Conservation (phyloP, 1,284 basidiomycete species). For the Gastroboletus turbinatus region DNA sequence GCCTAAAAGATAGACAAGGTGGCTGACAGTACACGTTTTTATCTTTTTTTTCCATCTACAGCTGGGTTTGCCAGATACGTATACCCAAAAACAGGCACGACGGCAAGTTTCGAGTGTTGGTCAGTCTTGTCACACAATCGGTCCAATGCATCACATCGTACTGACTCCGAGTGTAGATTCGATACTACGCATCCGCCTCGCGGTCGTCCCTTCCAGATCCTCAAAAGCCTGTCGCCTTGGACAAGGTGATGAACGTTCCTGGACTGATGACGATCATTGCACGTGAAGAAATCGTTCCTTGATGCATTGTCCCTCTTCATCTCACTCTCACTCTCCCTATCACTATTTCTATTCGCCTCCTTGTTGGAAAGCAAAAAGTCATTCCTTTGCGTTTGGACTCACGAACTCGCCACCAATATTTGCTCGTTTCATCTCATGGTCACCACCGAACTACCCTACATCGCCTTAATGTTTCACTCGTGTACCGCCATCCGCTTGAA, state of each 20-base stretch:
- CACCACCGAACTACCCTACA: background rate
- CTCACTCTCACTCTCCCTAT: background rate
- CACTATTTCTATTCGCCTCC: background rate
- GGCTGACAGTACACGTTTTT: conserved; percentile 6
- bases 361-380: background rate
- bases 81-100: conserved; percentile 49
- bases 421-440: background rate
- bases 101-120: conserved; percentile 59
- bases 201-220: conserved; percentile 46
- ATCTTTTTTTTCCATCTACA: conserved; percentile 29
- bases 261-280: conserved; percentile 64
- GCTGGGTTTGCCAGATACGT: conserved; percentile 63
- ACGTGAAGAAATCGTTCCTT: conserved; percentile 37
- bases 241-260: conserved; percentile 49
- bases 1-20: background rate
- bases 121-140: conserved; percentile 32
- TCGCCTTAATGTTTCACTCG: conserved; percentile 6
- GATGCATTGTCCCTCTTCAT: background rate
- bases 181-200: conserved; percentile 56
- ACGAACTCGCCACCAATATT: background rate
- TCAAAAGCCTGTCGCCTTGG: conserved; percentile 52
- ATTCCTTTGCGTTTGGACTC: conserved; percentile 2
- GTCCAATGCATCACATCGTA: background rate
- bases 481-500: background rate
- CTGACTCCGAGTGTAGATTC: conserved; percentile 43